A percentile compares a stretch with the other conserved stretches of the same genome.
Conservation (phyloP, 2,329 filamentous ascomycete species). For the Rhinocladiella similis region DNA sequence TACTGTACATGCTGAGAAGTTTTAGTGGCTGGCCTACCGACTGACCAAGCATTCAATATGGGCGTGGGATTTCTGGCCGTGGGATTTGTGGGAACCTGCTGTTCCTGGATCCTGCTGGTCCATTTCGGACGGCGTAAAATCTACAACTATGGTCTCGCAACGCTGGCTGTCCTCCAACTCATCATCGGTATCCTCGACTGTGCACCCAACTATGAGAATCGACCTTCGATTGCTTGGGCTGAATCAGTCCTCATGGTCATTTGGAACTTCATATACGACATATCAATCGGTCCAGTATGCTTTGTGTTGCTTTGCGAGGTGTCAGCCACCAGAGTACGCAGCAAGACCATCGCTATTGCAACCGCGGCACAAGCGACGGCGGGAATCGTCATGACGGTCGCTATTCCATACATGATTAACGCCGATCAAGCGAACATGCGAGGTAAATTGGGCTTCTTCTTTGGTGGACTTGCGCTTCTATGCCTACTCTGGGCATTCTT, state of each 20-base stretch:
- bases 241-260: constrained; percentile 40
- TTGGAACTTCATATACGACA: constrained; percentile 43
- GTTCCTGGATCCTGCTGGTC: constrained; percentile 39
- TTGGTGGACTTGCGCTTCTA: constrained; percentile 30
- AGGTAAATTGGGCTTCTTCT: constrained; percentile 36
- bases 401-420: constrained; percentile 38
- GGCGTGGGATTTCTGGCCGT: constrained; percentile 41
- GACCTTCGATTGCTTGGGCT: constrained; percentile 35
- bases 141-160: constrained; percentile 36
- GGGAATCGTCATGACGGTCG: constrained; percentile 42
- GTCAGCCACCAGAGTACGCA: constrained; percentile 40
- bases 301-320: constrained; percentile 52
- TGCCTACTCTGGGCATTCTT: constrained; percentile 31
- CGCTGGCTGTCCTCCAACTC: constrained; percentile 36
- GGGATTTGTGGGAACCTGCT: constrained; percentile 42
- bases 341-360: constrained; percentile 48
- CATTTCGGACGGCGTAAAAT: constrained; percentile 37
- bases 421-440: constrained; percentile 31
- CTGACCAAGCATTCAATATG: constrained; percentile 40
- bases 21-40: constrained; percentile 32
- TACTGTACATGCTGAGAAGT: not conserved
- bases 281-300: constrained; percentile 43
- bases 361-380: constrained; percentile 41
- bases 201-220: constrained; percentile 34
- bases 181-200: constrained; percentile 45